These are phyloP conservation scores for Chlamydomonas applanata DNA, from an alignment of 139 green algal species.

Conservation along the genomic window DNA sequence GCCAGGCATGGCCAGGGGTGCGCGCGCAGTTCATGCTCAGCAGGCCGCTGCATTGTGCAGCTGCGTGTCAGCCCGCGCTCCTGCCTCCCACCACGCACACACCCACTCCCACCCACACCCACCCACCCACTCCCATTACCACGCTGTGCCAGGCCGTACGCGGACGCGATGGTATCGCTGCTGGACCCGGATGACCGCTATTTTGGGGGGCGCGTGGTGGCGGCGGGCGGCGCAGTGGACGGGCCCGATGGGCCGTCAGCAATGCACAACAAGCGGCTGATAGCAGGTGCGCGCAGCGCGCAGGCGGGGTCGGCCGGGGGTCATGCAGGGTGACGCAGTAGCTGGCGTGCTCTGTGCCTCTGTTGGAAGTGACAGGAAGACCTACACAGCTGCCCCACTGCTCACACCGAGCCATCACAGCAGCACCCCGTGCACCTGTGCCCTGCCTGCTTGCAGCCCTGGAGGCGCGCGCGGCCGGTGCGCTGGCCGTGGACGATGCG, in stretches of 20 bases:
- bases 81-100: no score
- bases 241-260: conserved; percentile 5
- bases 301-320: no score
- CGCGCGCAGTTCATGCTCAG: no score
- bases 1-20: no score
- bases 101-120: no score
- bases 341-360: no score
- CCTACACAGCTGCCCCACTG: no score
- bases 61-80: neutral
- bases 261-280: conserved; percentile 36
- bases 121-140: no score
- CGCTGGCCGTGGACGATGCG: conserved; percentile 92
- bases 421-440: no score
- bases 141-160: conserved; percentile 32
- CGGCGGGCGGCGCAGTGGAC: conserved; percentile 6
- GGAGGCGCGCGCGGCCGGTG: conserved; percentile 63
- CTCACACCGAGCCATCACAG: no score
- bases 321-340: no score
- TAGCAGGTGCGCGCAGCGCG: conserved; percentile 16
- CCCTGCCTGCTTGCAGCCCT: conserved; percentile 47
- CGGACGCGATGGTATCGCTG: conserved; percentile 74
- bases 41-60: neutral
- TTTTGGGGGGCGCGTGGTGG: conserved; percentile 74
- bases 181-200: conserved; percentile 70
- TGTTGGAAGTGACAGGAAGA: no score